Evolutionary conservation across 257 asterid genomes (phyloP), one percentile per base, ranked within the genome.

Genomic region (Solanum corneliomulleri): DNA sequence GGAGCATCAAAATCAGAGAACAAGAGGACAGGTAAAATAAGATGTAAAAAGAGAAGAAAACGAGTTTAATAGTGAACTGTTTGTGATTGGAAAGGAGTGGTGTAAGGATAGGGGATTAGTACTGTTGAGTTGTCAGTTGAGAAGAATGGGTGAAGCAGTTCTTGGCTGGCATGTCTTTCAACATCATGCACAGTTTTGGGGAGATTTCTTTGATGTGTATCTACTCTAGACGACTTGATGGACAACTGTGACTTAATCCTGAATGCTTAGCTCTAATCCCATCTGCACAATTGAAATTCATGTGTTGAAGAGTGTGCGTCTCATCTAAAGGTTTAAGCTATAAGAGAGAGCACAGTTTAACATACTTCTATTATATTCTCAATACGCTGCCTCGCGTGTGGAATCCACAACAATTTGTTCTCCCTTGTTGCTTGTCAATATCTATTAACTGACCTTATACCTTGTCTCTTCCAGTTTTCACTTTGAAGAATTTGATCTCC

Each of bases 401-500:
- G 41, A 14, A 58, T 58, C 27, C 68, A 58, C 68, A 58, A 8
- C 10, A 45, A 60, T 45, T 70, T 71, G 72, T 71, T 52, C 80
- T 49, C 16, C 87, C 37, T 0, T 49, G 41, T 4, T 42, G 21
- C 42, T 29, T 8, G 9, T 15, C 14, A 20, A 27, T 69, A 70
- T 70, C 75, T 66, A 18, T 66, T 25, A 81, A n/a, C 91, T 86
- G 60, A 85, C 81, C 31, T 33, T 49, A 71, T 41, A 45, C 35
- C 75, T 45, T 49, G 62, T 52, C 56, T 71, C 87, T 71, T 91
- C 81, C 98, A 97, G 99, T 90, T 90, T 86, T 89, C 89, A 97
- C 98, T 83, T 88, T 97, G 84, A 95, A 94, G 94, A 97, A 93
- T 88, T 92, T 95, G 68, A 93, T 94, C 88, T 93, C 93, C 18